These are phyloP conservation scores for Rhododendron williamsianum DNA, from an alignment of 148 eudicot genomes.

Conservation along the genomic window DNA sequence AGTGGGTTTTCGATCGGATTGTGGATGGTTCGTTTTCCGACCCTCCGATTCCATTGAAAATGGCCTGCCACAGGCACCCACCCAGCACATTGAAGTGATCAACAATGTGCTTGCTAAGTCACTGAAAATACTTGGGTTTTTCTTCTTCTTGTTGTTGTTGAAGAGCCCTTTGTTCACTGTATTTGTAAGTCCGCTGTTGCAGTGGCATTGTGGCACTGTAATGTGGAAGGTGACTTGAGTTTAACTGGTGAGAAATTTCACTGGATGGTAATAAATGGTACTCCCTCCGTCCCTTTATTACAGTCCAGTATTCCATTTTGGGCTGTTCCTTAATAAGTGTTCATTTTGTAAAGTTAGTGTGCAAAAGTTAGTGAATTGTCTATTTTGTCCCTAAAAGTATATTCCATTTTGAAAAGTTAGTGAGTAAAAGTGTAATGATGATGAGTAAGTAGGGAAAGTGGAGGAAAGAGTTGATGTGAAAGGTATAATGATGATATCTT, in stretches of 20 bases:
- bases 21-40: slow-evolving; percentile 65
- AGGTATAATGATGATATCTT: too few species aligned
- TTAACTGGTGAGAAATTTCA: background rate
- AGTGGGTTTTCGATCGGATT: slow-evolving; percentile 60
- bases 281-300: too few species aligned
- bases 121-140: background rate
- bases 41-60: slow-evolving; percentile 49
- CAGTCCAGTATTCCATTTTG: too few species aligned
- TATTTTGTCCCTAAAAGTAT: too few species aligned
- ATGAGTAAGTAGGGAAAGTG: too few species aligned
- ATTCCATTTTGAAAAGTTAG: too few species aligned
- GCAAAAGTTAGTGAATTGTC: too few species aligned
- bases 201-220: background rate
- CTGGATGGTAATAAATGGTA: background rate
- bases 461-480: too few species aligned
- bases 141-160: background rate
- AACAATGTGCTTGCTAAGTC: background rate
- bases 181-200: background rate
- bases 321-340: too few species aligned
- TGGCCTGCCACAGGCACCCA: slow-evolving; percentile 43
- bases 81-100: background rate
- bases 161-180: background rate
- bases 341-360: too few species aligned
- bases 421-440: too few species aligned
- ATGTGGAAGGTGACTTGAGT: background rate